Conservation (phyloP, 176 grass and related monocot genomes). For the Calamus simplicifolius region DNA sequence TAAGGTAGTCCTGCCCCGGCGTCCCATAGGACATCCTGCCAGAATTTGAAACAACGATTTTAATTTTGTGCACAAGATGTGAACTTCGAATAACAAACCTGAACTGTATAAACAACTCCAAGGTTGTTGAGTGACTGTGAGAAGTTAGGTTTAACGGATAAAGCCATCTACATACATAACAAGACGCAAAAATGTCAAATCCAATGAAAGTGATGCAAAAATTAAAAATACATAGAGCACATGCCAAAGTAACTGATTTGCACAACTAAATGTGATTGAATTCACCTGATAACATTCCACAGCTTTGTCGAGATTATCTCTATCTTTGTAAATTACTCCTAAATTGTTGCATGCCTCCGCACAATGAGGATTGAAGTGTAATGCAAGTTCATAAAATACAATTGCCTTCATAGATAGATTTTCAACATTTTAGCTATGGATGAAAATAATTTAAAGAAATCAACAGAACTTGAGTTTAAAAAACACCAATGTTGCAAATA, state of each 20-base stretch:
- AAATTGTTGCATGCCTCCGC: conserved; percentile 97
- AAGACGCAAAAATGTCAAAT: background rate
- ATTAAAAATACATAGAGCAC: conserved; percentile 3
- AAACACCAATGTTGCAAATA: no score
- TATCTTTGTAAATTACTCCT: conserved; percentile 99
- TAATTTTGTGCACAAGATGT: no score
- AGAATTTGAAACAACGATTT: no score
- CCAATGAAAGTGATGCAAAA: no score
- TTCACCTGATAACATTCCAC: conserved; percentile 93
- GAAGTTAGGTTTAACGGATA: conserved; percentile 90
- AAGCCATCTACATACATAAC: conserved; percentile 59
- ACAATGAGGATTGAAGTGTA: conserved; percentile 96
- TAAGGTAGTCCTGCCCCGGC: no score
- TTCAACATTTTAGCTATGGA: conserved; percentile 11
- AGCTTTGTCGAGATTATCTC: conserved; percentile 99
- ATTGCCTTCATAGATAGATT: conserved; percentile 59
- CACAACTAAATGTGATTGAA: conserved; percentile 19
- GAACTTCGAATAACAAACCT: conserved; percentile 35
- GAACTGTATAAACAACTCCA: conserved; percentile 98
- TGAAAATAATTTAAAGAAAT: background rate
- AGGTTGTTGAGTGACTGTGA: conserved; percentile 98
- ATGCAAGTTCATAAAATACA: conserved; percentile 97
- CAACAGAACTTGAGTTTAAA: background rate
- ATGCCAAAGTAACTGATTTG: conserved; percentile 1
- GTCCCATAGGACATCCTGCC: no score